These are phyloP conservation scores for Tuber aestivum DNA, from an alignment of 495 filamentous ascomycete genomes.

Conservation along the genomic window DNA sequence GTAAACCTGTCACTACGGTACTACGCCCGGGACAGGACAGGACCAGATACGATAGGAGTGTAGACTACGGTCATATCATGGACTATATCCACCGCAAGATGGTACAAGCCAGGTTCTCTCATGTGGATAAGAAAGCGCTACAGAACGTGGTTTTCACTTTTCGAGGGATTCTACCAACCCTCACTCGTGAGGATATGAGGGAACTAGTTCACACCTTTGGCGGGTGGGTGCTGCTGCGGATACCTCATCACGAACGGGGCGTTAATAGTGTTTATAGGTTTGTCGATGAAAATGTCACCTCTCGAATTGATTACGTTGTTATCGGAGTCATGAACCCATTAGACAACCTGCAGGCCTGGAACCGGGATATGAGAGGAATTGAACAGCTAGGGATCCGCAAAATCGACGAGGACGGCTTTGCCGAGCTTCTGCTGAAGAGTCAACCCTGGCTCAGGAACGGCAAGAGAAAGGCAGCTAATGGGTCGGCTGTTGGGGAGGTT, in stretches of 20 bases:
- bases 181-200: not conserved
- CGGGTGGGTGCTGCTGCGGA: not conserved
- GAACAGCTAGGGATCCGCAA: not conserved
- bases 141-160: not conserved
- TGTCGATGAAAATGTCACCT: not conserved
- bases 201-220: not conserved
- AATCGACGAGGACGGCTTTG: not conserved
- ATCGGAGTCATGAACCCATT: not conserved
- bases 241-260: not conserved
- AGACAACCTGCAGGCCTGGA: not conserved
- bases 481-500: not conserved
- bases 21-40: not conserved
- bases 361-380: not conserved
- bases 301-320: not conserved
- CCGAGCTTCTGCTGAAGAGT: not conserved
- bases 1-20: not conserved
- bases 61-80: not conserved
- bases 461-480: not conserved
- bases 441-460: not conserved
- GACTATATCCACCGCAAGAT: constrained; percentile 1
- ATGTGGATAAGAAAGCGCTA: not conserved
- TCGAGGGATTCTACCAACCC: not conserved
- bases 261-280: not conserved
- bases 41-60: not conserved
- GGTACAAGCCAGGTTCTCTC: not conserved